Percentiles rank a stretch among this genome's conserved stretches.
Evolutionary conservation across 2,329 filamentous ascomycete genomes (phyloP).

Genomic region (Ophiobolus disseminans): DNA sequence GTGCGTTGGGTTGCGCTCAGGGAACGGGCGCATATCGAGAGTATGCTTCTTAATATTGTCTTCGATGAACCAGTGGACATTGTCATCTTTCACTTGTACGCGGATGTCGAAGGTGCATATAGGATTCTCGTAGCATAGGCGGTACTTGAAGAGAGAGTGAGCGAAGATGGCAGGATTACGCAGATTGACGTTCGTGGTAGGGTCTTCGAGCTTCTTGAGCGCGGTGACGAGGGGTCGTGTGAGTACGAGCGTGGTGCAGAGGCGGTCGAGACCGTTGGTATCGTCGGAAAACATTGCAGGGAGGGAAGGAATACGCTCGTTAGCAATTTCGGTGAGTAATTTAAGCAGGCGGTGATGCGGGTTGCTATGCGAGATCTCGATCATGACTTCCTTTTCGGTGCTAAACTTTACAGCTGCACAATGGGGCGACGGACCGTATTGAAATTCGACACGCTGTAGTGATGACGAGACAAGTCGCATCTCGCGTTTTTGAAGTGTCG

Average conservation of each 20-base stretch:
- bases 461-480: slow-evolving; percentile 66
- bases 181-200: slow-evolving; percentile 41
- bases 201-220: slow-evolving; percentile 66
- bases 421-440: slow-evolving; percentile 65
- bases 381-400: slow-evolving; percentile 55
- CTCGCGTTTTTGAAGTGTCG: slow-evolving; percentile 66
- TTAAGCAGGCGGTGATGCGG: slow-evolving; percentile 71
- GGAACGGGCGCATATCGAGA: slow-evolving; percentile 30
- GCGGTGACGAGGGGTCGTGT: slow-evolving; percentile 70
- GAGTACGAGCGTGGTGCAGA: slow-evolving; percentile 65
- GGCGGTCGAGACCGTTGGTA: slow-evolving; percentile 56
- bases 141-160: slow-evolving; percentile 46
- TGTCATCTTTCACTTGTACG: slow-evolving; percentile 40
- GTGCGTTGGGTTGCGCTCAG: slow-evolving; percentile 36
- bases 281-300: slow-evolving; percentile 62
- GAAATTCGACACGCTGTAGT: slow-evolving; percentile 67
- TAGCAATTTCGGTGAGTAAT: slow-evolving; percentile 65
- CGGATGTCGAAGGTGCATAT: slow-evolving; percentile 50
- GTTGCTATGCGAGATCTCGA: slow-evolving; percentile 68
- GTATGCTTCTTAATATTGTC: slow-evolving; percentile 35
- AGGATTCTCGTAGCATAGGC: slow-evolving; percentile 51
- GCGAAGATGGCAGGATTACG: slow-evolving; percentile 43
- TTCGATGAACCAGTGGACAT: slow-evolving; percentile 48
- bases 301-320: slow-evolving; percentile 64
- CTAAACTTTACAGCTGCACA: slow-evolving; percentile 66